Conservation (phyloP, 1,284 basidiomycete genomes). For the Cystobasidium pallidum region DNA sequence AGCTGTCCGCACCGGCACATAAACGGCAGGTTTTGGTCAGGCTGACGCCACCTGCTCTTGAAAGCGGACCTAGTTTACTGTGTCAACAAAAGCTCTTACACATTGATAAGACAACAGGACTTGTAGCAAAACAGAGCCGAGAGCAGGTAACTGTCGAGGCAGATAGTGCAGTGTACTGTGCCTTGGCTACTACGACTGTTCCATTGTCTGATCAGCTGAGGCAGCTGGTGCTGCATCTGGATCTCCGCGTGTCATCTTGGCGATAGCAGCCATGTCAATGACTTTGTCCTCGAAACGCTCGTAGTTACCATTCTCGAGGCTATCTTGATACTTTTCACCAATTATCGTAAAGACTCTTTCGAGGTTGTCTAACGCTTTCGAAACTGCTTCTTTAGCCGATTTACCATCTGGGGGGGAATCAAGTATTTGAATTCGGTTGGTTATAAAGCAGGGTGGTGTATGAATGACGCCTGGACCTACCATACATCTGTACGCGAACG, state of each 20-base stretch:
- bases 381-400: conserved; percentile 48
- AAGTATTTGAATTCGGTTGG: neutral
- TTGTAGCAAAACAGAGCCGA: neutral
- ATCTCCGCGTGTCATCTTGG: conserved; percentile 35
- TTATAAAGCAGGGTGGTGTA: neutral
- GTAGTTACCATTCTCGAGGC: conserved; percentile 49
- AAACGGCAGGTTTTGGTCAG: neutral
- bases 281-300: conserved; percentile 46
- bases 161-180: too few relatives aligned
- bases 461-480: conserved; percentile 62
- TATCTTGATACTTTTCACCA: conserved; percentile 48
- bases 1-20: neutral
- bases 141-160: neutral
- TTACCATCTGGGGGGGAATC: conserved; percentile 49
- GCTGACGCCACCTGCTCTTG: neutral
- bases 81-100: neutral
- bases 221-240: conserved; percentile 13
- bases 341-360: conserved; percentile 49
- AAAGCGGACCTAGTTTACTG: neutral
- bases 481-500: conserved; percentile 97
- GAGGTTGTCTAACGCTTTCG: conserved; percentile 51
- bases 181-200: neutral
- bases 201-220: neutral
- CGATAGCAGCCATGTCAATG: conserved; percentile 47
- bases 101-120: neutral